Evolutionary conservation across 305 asterid genomes (phyloP).

Genomic region (Rubia balearica): DNA sequence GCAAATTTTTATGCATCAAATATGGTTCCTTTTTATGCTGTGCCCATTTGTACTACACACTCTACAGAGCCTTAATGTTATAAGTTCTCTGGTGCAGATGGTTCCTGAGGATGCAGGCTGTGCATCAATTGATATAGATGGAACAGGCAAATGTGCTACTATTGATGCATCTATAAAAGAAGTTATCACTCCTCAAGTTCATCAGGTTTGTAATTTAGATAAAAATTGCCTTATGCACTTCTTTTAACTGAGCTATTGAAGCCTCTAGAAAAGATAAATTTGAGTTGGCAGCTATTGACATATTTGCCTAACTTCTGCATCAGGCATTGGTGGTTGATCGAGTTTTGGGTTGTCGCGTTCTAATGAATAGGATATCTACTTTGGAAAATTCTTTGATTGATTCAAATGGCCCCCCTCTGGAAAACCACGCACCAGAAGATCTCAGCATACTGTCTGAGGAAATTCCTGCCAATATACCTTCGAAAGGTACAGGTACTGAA

Average conservation of each 20-base stretch:
- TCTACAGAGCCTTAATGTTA: slow-evolving; percentile 12
- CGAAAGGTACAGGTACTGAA: slow-evolving; percentile 29
- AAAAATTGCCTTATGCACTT: slow-evolving; percentile 8
- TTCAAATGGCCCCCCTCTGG: slow-evolving; percentile 27
- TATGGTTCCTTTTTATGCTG: background rate
- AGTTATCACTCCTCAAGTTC: slow-evolving; percentile 36
- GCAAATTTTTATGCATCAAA: background rate
- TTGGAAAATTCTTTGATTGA: slow-evolving; percentile 13
- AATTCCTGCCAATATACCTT: slow-evolving; percentile 33
- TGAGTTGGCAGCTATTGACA: slow-evolving; percentile 3
- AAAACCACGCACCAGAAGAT: slow-evolving; percentile 38
- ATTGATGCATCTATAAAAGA: slow-evolving; percentile 34
- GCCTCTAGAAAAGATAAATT: background rate
- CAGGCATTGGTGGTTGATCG: slow-evolving; percentile 36
- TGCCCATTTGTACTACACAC: slow-evolving; percentile 6
- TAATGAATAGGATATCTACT: slow-evolving; percentile 17
- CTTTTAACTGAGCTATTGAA: background rate
- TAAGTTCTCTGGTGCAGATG: slow-evolving; percentile 39
- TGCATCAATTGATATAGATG: slow-evolving; percentile 25
- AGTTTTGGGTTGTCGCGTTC: slow-evolving; percentile 41
- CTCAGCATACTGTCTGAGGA: slow-evolving; percentile 24
- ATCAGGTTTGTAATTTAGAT: slow-evolving; percentile 46
- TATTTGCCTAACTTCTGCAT: background rate
- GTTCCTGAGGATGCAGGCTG: slow-evolving; percentile 39
- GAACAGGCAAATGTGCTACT: slow-evolving; percentile 23